A percentile compares a stretch with the other conserved stretches of the same genome.
phyloP scores from a whole-genome alignment of 768 basidiomycete species.

The Auricularia sp. region DNA sequence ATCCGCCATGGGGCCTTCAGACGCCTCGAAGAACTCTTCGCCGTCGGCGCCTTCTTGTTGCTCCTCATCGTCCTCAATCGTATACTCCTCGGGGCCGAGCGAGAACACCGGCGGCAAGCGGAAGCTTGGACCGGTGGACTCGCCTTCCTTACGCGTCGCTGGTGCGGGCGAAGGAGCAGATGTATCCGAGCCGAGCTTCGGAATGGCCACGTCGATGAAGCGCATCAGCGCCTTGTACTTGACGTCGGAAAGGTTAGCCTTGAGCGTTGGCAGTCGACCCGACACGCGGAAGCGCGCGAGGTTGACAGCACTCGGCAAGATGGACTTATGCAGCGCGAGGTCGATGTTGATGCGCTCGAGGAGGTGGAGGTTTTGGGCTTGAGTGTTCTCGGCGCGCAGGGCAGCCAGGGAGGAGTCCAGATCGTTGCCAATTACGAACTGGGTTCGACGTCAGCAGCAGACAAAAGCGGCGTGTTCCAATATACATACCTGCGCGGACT shows the following conservation, averaged over 20 bases:
- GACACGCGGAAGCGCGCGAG: conserved; percentile 85
- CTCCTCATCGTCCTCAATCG: conserved; percentile 33
- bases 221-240: conserved; percentile 92
- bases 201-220: conserved; percentile 82
- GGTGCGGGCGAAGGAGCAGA: conserved; percentile 3
- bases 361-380: conserved; percentile 60
- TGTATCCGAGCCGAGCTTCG: conserved; percentile 53
- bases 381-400: conserved; percentile 41
- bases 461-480: no score
- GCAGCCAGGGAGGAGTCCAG: conserved; percentile 75
- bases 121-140: conserved; percentile 3
- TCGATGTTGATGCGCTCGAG: conserved; percentile 88
- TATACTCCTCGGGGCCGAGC: conserved; percentile 50
- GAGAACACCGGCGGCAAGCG: conserved; percentile 41
- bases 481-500: conserved; percentile 76
- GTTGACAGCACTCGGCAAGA: conserved; percentile 72
- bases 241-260: conserved; percentile 81
- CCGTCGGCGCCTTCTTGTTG: conserved; percentile 32
- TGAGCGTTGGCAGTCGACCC: conserved; percentile 77
- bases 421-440: conserved; percentile 87
- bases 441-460: conserved; percentile 7
- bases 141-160: background rate
- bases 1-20: conserved; percentile 43
- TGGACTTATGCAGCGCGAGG: conserved; percentile 84
- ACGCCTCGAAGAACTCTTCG: conserved; percentile 65